Evolutionary conservation across 2,329 filamentous ascomycete genomes (phyloP), one percentile per base, ranked within the genome.

Genomic region (Botrytis byssoidea): DNA sequence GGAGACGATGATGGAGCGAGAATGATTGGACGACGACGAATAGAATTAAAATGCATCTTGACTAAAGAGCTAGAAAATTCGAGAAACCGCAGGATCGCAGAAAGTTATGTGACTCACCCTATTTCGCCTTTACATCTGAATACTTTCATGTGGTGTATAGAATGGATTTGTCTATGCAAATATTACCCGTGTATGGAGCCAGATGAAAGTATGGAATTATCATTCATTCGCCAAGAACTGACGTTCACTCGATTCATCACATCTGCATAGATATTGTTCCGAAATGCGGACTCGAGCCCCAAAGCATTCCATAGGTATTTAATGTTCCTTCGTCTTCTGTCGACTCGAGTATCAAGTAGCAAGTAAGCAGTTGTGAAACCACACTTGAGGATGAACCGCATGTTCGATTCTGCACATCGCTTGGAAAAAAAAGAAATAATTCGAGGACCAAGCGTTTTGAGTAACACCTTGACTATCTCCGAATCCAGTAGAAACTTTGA

Each of bases 371-470:
- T 42, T 42, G 65, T 68, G 65, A 55, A 68, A 68, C 65, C 46
- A 55, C 65, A 68, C 32, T 42, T 9, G 7, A 29, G 29, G 35
- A 68, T 9, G 65, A 40, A 55, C 65, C 20, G 35, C 65, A 42
- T 55, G 12, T 20, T 57, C 35, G 14, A 57, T 42, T 40, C 46
- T 68, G 48, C 35, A 68, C 35, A 40, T 68, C 35, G 48, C 65
- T 42, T 68, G 25, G 40, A 68, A 35, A 29, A 55, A 46, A 2
- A 40, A 55, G 25, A 40, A 55, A 68, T 35, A 12, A 55, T 40
- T 40, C 22, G 46, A 68, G 65, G 65, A 68, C 65, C 46, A 68
- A 68, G 65, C 32, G 46, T 68, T 68, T 68, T 18, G 46, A 40
- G 65, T 67, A 67, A 67, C 65, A 35, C 5, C 25, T 37, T 35